Evolutionary conservation across 768 basidiomycete genomes (phyloP), one percentile per base, ranked within the genome.

Genomic region (Paxillus ammoniavirescens): DNA sequence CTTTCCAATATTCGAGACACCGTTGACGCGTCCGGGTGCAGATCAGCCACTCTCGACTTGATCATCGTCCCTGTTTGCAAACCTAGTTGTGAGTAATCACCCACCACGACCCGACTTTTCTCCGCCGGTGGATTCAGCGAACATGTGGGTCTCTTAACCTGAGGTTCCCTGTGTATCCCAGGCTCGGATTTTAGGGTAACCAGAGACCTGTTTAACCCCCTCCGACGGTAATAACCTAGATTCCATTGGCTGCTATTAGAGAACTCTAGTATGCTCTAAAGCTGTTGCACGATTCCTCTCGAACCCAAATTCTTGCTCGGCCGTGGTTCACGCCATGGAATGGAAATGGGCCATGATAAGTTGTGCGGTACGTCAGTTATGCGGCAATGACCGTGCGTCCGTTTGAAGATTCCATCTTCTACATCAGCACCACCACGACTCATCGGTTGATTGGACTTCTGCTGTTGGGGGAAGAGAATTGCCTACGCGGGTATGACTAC

Each of bases 151-250:
- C 28, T 62, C 63, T 48, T 54, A 37, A 30, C 56, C 57, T 60
- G 47, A 10, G 15, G 30, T 18, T n/a, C 1, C 8, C 36, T 40
- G 18, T 47, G 38, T 13, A 4, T 30, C 14, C 37, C 40, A 31
- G 12, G 15, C 5, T 40, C 17, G 17, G 2, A 6, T 36, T 47
- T 5, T 37, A 33, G 26, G 26, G 6, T 4, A 26, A 26, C 26
- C 26, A 26, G 26, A 73, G 52, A 4, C 67, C 71, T 4, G 56
- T 66, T 44, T 62, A 66, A 5, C 68, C 66, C 15, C 63, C 65
- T 17, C 71, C 66, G 15, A 69, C 60, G 42, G 65, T 37, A 10
- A 67, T 54, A n/a, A 60, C 51, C 17, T 56, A 31, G 38, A 62
- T 59, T 3, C 47, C 58, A 13, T 53, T 52, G 15, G 33, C 30